Base-by-base conservation (phyloP, 2,329 filamentous ascomycete species). In the Elsinoe australis region DNA sequence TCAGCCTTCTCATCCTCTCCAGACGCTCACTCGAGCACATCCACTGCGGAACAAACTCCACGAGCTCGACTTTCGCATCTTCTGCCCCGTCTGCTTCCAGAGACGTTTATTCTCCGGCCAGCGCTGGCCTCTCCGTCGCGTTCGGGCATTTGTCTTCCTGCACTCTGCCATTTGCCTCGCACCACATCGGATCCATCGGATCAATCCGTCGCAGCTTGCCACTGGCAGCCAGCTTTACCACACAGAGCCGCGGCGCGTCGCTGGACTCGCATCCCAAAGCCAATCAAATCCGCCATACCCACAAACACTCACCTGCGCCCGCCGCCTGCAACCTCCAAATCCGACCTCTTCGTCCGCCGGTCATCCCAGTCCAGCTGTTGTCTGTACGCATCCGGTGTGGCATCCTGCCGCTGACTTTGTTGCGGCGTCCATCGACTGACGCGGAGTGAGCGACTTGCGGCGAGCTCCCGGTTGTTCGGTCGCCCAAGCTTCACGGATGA, bases 401-500 rank as follows among this genome's bases (percentile, higher is more conserved):
- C 24, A 26, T 14, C n/a, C 12, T 31, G 28, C 28, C 31, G 39
- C 26, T 32, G 39, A 44, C 14, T 29, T 18, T 18, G 9, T 24
- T 28, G 21, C 22, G 35, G 17, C 19, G 21, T 18, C 22, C 24
- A 24, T 42, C 38, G 39, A 44, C 39, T 44, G 39, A 26, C 28
- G 39, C 39, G 26, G 39, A 44, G 39, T 44, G 39, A 29, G 39
- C 39, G 39, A 44, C 39, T 32, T 32, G 39, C 39, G 39, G 39
- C 39, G 24, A 32, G 24, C 24, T 44, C 39, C 24, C 39, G 26
- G 24, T 14, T 44, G 24, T 32, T 32, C 24, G 14, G 26, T 29
- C 17, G 35, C 21, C 35, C 35, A 39, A 39, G 35, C 35, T 39
- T 44, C 39, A 19, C 39, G 39, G 21, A 44, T 44, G 24, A 44